These are phyloP conservation scores for Prunus mira DNA, from an alignment of 306 rosid species.

Conservation along the genomic window DNA sequence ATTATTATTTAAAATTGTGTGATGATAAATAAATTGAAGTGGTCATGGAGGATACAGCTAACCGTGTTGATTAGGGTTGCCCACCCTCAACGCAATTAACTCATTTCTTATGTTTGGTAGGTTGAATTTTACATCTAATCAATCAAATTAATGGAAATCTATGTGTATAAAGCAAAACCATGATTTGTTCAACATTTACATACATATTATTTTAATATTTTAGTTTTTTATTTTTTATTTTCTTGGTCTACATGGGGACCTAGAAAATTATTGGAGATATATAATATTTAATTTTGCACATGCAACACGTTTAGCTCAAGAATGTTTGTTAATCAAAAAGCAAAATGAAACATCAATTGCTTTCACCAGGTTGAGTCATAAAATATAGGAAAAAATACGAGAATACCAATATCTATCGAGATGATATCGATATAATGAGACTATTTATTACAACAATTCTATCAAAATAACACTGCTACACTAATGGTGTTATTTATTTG, in stretches of 20 bases:
- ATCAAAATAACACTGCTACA: too few relatives aligned
- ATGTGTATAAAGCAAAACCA: not conserved
- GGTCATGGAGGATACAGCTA: slow-evolving; percentile 25
- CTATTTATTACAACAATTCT: too few relatives aligned
- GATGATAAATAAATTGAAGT: not conserved
- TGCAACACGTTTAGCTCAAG: not conserved
- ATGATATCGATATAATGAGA: too few relatives aligned
- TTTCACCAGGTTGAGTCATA: not conserved
- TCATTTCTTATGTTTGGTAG: slow-evolving; percentile 14
- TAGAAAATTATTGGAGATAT: not conserved
- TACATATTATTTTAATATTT: too few relatives aligned
- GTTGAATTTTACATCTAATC: slow-evolving; percentile 7
- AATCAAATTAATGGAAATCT: not conserved
- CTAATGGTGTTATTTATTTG: too few relatives aligned
- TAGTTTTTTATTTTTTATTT: too few relatives aligned
- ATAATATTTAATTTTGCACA: not conserved
- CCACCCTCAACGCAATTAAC: slow-evolving; percentile 6
- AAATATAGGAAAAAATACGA: not conserved
- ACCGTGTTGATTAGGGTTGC: slow-evolving; percentile 11
- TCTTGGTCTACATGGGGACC: not conserved
- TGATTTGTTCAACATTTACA: not conserved
- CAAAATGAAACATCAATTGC: not conserved
- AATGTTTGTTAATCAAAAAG: not conserved
- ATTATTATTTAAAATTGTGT: too few relatives aligned
- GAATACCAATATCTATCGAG: too few relatives aligned